Evolutionary conservation across 169 alveolate species (phyloP), one percentile per base, ranked within the genome.

Genomic region (Eimeria praecox): DNA sequence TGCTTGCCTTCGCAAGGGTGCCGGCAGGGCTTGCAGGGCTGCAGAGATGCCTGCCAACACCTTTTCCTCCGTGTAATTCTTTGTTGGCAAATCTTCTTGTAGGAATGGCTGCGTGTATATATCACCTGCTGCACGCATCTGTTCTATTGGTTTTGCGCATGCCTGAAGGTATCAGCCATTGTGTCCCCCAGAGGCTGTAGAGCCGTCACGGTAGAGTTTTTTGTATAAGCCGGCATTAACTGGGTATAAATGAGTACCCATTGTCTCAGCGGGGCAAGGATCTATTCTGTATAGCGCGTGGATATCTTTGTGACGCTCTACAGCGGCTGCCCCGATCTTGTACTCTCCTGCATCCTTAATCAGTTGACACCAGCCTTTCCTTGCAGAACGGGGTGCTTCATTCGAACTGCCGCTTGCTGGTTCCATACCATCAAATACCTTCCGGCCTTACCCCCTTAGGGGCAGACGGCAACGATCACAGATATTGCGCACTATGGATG

Each of bases 21-120:
- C 86, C 86, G 86, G 42, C 59, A 38, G 86, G 86, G 88, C 88
- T 44, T 78, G 66, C 62, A 78, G 44, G 88, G 88, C 88, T 78
- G 88, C 22, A 44, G 88, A 12, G 18, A 24, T 27, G 64, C 44
- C 66, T 78, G 40, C 46, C 22, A 8, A 52, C 38, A 35, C 3
- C 52, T 6, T 52, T 78, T 49, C 30, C 22, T 16, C 88, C 20
- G 38, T 24, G 46, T 78, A 44, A 46, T 46, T 49, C 88, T 10
- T 78, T 78, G 38, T 40, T 38, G 42, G 38, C 56, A 8, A 38
- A 18, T 54, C 44, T 49, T 44, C 49, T 78, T n/a, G 20, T 78
- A 16, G 88, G 64, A 78, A 78, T 46, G 38, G 10, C 27, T 2
- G 8, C 24, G 59, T 42, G n/a, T 24, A n/a, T 18, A 20, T 46